These are phyloP conservation scores for Eimeria mitis DNA, from an alignment of 169 alveolate species.

Conservation along the genomic window DNA sequence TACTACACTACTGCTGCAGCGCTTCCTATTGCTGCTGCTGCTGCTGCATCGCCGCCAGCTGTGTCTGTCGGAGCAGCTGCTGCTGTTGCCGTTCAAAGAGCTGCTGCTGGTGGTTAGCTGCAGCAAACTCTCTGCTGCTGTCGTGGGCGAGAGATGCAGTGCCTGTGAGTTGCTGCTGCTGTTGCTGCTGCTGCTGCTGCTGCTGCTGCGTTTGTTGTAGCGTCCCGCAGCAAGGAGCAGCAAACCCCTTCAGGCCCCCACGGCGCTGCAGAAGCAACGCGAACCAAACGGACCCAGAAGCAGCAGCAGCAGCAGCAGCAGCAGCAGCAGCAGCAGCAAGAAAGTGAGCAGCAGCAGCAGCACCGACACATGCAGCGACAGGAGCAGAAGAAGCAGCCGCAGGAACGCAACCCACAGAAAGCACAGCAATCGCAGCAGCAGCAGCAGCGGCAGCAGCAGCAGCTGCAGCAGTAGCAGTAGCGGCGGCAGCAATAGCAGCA, in stretches of 20 bases:
- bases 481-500: too few relatives aligned
- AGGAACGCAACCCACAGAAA: not conserved
- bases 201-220: not conserved
- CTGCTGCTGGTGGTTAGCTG: too few relatives aligned
- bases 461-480: too few relatives aligned
- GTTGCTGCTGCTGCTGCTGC: constrained; percentile 3
- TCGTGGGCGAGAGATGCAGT: too few relatives aligned
- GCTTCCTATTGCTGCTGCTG: not conserved
- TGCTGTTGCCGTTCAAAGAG: too few relatives aligned
- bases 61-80: too few relatives aligned
- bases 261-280: not conserved
- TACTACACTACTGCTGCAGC: too few relatives aligned
- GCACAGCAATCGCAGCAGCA: too few relatives aligned
- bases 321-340: not conserved
- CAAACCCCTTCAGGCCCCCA: not conserved
- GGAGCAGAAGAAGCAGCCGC: not conserved
- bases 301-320: constrained; percentile 17
- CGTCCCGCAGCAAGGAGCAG: not conserved
- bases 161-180: not conserved
- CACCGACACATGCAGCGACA: not conserved
- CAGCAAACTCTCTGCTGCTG: too few relatives aligned
- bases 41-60: not conserved
- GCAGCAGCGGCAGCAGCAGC: too few relatives aligned
- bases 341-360: not conserved
- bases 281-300: not conserved